Percentiles rank a stretch among this genome's conserved stretches.
Conservation (phyloP, 1,284 basidiomycete species). For the Ceratorhiza oryzae-sativae region DNA sequence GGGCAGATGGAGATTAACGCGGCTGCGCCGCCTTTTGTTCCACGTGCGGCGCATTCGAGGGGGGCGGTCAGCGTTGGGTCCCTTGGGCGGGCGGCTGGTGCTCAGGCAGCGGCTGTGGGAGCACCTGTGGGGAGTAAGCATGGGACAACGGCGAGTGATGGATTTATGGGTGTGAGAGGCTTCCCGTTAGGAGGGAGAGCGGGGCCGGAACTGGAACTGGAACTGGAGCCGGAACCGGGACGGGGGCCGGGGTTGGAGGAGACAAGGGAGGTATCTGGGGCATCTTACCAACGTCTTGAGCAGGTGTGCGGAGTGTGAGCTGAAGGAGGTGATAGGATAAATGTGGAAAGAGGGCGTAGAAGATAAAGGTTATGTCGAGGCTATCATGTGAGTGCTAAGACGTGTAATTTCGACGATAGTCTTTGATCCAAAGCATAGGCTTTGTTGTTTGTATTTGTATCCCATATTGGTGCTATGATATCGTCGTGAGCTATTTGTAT, state of each 20-base stretch:
- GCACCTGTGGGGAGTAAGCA: background rate
- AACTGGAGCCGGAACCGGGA: background rate
- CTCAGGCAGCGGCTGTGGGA: background rate
- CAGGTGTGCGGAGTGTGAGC: background rate
- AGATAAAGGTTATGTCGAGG: no score
- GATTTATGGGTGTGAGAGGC: conserved; percentile 14
- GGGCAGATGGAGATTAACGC: conserved; percentile 18
- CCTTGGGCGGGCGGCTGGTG: background rate
- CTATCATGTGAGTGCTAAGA: no score
- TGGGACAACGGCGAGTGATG: conserved; percentile 31
- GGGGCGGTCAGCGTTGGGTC: conserved; percentile 15
- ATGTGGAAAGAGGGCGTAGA: no score
- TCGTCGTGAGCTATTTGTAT: background rate
- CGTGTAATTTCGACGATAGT: no score
- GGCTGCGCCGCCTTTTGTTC: conserved; percentile 33
- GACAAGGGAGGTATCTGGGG: conserved; percentile 12
- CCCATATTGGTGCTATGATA: background rate
- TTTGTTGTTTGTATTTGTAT: conserved; percentile 1
- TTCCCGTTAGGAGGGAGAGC: background rate
- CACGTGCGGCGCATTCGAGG: conserved; percentile 21
- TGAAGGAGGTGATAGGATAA: background rate
- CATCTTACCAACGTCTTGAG: background rate
- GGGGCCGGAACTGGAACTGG: background rate
- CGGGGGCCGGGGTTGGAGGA: conserved; percentile 7
- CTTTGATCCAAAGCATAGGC: no score